These are phyloP conservation scores for Beauveria varroae DNA, from an alignment of 2,329 filamentous ascomycete species.

Conservation along the genomic window DNA sequence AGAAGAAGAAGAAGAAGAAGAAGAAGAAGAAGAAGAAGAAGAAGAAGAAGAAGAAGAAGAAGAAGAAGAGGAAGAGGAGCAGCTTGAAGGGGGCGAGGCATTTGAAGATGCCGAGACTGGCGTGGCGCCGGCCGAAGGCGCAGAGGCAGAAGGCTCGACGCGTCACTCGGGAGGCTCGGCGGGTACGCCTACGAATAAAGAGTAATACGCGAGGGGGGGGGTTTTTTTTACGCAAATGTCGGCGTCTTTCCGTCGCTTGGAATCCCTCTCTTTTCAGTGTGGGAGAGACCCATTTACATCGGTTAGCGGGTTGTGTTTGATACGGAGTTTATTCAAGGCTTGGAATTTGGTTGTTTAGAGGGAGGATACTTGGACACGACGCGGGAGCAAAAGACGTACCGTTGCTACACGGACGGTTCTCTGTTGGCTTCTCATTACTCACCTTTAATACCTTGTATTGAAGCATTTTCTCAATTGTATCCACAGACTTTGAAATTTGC, in stretches of 20 bases:
- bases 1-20: neutral
- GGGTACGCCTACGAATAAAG: slow-evolving; percentile 8
- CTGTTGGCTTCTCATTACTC: neutral
- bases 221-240: slow-evolving; percentile 22
- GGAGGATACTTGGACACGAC: neutral
- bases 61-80: neutral
- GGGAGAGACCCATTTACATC: neutral
- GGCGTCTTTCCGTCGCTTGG: neutral
- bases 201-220: slow-evolving; percentile 1
- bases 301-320: slow-evolving; percentile 3
- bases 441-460: neutral
- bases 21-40: slow-evolving; percentile 10
- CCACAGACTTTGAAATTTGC: no score
- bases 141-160: neutral
- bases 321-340: neutral
- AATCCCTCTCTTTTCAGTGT: neutral
- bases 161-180: neutral
- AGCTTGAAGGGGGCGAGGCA: slow-evolving; percentile 12
- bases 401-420: no score
- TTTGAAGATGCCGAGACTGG: slow-evolving; percentile 9
- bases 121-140: neutral
- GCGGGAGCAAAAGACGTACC: neutral
- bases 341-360: neutral
- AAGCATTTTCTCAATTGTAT: neutral
- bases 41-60: slow-evolving; percentile 15